Percentiles rank a stretch among this genome's conserved stretches.
phyloP scores from a whole-genome alignment of 2,329 filamentous ascomycete genomes.

The Pseudogymnoascus pannorum region DNA sequence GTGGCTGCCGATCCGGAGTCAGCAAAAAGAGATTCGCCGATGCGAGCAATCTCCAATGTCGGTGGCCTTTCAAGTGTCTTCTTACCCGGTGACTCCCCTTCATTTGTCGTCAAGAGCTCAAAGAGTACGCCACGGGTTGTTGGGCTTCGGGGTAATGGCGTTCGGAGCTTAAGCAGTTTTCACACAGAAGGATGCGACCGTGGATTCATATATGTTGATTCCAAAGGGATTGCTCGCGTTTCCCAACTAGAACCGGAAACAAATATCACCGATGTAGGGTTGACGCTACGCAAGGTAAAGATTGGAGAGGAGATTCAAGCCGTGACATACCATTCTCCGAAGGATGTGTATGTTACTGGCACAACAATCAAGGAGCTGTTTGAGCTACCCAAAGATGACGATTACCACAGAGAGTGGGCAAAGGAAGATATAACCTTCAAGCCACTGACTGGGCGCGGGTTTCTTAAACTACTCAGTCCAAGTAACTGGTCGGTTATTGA shows the following conservation, averaged over 20 bases:
- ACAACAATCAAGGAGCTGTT: slow-evolving; percentile 65
- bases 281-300: slow-evolving; percentile 65
- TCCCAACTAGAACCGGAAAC: slow-evolving; percentile 61
- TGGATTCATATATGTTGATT: slow-evolving; percentile 78
- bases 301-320: slow-evolving; percentile 64
- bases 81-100: slow-evolving; percentile 70
- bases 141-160: slow-evolving; percentile 59
- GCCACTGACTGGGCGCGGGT: slow-evolving; percentile 64
- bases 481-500: slow-evolving; percentile 74
- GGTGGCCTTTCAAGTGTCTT: slow-evolving; percentile 76
- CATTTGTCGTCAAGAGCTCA: slow-evolving; percentile 75
- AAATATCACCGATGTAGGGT: slow-evolving; percentile 66
- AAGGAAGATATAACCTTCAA: slow-evolving; percentile 56
- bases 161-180: slow-evolving; percentile 67
- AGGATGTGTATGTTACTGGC: slow-evolving; percentile 68
- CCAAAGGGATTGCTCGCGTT: slow-evolving; percentile 63
- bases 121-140: slow-evolving; percentile 70
- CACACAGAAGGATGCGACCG: slow-evolving; percentile 69
- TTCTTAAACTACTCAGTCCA: slow-evolving; percentile 72
- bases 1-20: slow-evolving; percentile 43
- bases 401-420: slow-evolving; percentile 71
- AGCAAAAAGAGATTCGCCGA: slow-evolving; percentile 33
- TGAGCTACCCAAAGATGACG: slow-evolving; percentile 77
- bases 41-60: slow-evolving; percentile 49
- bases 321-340: slow-evolving; percentile 68